Evolutionary conservation across 73 alveolate species (phyloP).

Genomic region (Tetrahymena malaccensis): DNA sequence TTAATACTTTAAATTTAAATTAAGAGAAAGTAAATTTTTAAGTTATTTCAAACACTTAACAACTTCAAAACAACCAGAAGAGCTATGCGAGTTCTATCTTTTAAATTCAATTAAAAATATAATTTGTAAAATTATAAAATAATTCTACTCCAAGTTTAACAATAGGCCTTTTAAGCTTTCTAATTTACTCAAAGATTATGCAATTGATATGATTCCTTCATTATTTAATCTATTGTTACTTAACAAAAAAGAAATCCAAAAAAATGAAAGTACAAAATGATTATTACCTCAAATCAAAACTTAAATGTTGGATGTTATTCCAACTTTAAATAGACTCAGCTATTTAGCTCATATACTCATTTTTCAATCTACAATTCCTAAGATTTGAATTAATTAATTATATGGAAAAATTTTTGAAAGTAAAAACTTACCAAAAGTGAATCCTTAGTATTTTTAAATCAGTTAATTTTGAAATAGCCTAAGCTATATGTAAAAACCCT

Average conservation of each 20-base stretch:
- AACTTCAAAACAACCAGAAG: too few species aligned
- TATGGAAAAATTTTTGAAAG: neutral
- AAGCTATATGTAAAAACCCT: neutral
- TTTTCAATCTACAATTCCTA: neutral
- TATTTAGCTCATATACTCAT: neutral
- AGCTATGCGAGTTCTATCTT: too few species aligned
- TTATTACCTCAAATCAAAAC: neutral
- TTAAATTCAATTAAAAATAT: too few species aligned
- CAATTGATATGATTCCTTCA: neutral
- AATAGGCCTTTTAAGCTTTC: too few species aligned
- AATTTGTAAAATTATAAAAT: too few species aligned
- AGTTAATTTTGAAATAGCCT: neutral
- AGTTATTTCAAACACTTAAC: too few species aligned
- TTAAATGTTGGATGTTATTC: neutral
- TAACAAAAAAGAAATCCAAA: neutral
- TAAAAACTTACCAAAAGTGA: neutral
- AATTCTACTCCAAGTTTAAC: too few species aligned
- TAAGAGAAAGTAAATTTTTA: too few species aligned
- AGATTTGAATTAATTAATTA: neutral
- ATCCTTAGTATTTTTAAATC: neutral
- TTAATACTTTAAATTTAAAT: too few species aligned
- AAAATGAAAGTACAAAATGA: neutral
- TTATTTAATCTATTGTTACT: neutral
- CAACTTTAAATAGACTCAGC: neutral
- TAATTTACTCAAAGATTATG: too few species aligned